Conservation (phyloP, 75 land plant genomes). For the Cunninghamia lanceolata region DNA sequence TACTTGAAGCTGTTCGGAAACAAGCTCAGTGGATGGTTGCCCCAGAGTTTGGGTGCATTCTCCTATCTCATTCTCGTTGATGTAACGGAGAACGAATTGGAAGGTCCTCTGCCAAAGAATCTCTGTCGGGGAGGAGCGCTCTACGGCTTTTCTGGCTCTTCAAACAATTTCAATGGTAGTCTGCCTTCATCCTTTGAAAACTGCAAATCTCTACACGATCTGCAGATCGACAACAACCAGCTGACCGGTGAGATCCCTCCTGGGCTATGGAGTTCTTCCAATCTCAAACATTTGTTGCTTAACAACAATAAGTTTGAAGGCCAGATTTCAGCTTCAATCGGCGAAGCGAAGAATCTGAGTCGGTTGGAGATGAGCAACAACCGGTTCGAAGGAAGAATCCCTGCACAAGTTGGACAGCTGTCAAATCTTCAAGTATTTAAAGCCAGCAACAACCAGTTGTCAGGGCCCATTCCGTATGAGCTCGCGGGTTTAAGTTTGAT, state of each 20-base stretch:
- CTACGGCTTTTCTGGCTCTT: constrained; percentile 10
- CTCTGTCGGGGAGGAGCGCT: constrained; percentile 28
- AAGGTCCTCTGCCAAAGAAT: constrained; percentile 26
- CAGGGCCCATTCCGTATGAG: constrained; percentile 16
- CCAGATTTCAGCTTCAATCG: too few relatives aligned
- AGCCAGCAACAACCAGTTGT: too few relatives aligned
- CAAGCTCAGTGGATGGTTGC: constrained; percentile 16
- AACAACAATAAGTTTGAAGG: too few relatives aligned
- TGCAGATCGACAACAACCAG: constrained; percentile 15
- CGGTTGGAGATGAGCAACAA: too few relatives aligned
- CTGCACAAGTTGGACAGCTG: too few relatives aligned
- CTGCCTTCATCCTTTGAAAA: constrained; percentile 22
- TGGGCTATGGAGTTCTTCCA: constrained; percentile 19
- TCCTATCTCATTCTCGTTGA: neutral
- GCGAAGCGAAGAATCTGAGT: too few relatives aligned
- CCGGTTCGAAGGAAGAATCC: too few relatives aligned
- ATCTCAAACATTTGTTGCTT: neutral
- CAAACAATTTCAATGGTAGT: constrained; percentile 27
- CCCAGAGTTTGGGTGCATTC: neutral
- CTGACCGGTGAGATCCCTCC: constrained; percentile 30
- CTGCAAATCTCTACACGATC: constrained; percentile 14
- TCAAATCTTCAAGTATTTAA: too few relatives aligned
- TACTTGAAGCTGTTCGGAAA: constrained; percentile 11
- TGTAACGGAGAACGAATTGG: neutral
- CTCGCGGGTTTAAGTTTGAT: constrained; percentile 20